Base-by-base conservation (phyloP, 73 alveolate species). In the Diophrys appendiculata region DNA sequence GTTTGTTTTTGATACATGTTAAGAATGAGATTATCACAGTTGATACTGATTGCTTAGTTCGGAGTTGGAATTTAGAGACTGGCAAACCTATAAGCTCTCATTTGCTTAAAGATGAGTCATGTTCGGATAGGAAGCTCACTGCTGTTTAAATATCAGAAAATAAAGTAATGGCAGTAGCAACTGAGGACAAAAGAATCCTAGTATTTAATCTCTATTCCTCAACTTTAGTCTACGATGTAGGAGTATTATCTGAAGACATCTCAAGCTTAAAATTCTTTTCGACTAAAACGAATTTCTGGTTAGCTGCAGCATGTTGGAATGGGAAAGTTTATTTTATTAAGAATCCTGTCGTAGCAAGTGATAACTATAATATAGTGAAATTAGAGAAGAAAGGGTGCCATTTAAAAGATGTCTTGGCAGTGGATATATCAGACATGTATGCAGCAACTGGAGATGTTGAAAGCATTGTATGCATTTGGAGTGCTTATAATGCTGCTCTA, bases 381-480 rank as follows among this genome's bases (percentile, higher is more conserved):
- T 43, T 43, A 43, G 60, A 43, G 60, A 79, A 79, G 81, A 68
- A 69, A 71, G 53, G 81, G 1, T 67, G 56, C 2, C 88, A 79
- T 29, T 33, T 31, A 1, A 79, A 79, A 3, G 88, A 79, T 29
- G 54, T 79, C 25, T 69, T 28, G 54, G 33, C 88, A 1, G 52
- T 79, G 13, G 88, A 79, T 30, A 80, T 67, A 1, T 33, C 69
- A 32, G 88, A 79, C 11, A 74, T 60, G 43, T 79, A 69, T 52
- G 88, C 81, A 27, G 88, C 88, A 1, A 79, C 88, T 22, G 88
- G 88, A 5, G 88, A 79, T 2, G 81, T 79, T 18, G 88, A 79
- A 29, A 69, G 54, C 24, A 69, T 52, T 28, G 65, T 79, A 1
- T 69, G 82, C 30, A 8, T 79, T 2, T 79, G 88, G 88, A 69